phyloP scores from a whole-genome alignment of 495 filamentous ascomycete species.

The Podospora anserina region DNA sequence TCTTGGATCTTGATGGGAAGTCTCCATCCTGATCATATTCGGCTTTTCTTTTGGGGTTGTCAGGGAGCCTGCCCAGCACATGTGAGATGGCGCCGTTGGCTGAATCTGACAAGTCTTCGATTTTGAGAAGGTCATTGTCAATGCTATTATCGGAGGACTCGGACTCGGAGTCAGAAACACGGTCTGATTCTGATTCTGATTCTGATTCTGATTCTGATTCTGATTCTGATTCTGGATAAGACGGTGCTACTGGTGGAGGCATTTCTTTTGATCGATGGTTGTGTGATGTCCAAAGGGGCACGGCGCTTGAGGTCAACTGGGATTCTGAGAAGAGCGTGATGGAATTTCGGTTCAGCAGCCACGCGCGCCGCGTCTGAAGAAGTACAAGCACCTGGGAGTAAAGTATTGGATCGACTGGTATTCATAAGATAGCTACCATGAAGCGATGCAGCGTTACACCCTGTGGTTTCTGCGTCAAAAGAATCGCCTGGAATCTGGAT shows the following conservation, averaged over 20 bases:
- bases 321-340: neutral
- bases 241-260: neutral
- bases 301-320: neutral
- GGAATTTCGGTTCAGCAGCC: neutral
- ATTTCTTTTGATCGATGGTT: neutral
- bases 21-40: neutral
- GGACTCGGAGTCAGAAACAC: neutral
- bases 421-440: too few relatives aligned
- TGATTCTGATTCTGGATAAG: neutral
- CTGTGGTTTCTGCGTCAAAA: too few relatives aligned
- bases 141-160: neutral
- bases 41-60: neutral
- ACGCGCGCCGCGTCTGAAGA: neutral
- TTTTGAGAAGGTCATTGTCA: neutral
- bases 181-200: neutral
- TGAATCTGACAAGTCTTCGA: neutral
- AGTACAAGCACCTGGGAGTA: neutral
- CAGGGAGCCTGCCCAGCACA: slow-evolving; percentile 10
- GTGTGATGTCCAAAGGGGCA: neutral
- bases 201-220: neutral
- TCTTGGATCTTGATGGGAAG: neutral
- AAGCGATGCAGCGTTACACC: too few relatives aligned
- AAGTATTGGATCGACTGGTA: neutral
- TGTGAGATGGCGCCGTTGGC: neutral
- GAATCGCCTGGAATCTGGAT: too few relatives aligned